Conservation (phyloP, 495 filamentous ascomycete species). For the Pseudevernia furfuracea region DNA sequence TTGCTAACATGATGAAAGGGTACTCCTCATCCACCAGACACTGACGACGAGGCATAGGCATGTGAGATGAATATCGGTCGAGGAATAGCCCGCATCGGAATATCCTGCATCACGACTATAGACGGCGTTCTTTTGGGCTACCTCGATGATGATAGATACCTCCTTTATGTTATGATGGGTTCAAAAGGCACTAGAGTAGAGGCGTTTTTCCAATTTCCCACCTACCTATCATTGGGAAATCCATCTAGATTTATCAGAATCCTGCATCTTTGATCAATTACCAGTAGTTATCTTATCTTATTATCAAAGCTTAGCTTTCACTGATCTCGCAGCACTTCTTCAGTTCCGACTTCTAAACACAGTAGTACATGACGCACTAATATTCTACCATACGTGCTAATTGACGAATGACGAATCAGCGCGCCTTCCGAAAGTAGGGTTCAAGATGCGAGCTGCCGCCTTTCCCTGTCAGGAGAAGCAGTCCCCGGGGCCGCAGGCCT, state of each 20-base stretch:
- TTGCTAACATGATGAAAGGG: constrained; percentile 56
- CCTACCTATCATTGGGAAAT: neutral
- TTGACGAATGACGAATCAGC: no score
- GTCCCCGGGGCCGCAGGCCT: no score
- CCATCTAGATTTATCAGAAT: neutral
- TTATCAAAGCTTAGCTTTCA: no score
- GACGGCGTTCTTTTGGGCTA: constrained; percentile 10
- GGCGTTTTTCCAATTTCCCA: neutral
- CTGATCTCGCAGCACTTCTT: no score
- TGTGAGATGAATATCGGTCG: neutral
- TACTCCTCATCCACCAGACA: constrained; percentile 69
- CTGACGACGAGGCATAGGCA: constrained; percentile 59
- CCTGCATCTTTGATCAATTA: neutral
- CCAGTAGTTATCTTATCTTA: no score
- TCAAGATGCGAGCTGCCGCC: no score
- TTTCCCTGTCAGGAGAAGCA: no score
- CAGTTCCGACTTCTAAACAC: no score
- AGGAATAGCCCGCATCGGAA: neutral
- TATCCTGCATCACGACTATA: constrained; percentile 5
- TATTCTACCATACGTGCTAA: no score
- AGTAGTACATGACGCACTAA: no score
- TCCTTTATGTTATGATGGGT: neutral
- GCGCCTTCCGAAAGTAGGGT: no score
- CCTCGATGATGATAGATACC: constrained; percentile 1
- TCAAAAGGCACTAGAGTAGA: neutral